Percentiles rank a stretch among this genome's conserved stretches.
Conservation (phyloP, 495 filamentous ascomycete species). For the Aspergillus hancockii region DNA sequence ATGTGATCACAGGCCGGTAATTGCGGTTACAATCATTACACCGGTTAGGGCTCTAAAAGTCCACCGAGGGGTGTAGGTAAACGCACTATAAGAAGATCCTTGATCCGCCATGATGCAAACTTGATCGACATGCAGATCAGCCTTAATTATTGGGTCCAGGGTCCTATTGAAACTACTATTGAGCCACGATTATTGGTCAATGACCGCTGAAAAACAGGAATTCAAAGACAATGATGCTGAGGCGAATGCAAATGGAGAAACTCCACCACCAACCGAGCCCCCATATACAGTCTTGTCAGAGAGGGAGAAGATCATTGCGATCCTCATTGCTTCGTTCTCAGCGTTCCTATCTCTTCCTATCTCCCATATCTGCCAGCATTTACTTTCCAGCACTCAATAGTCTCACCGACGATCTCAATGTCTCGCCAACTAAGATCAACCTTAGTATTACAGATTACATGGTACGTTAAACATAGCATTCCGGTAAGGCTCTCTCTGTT, state of each 20-base stretch:
- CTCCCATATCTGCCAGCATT: slow-evolving; percentile 70
- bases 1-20: too few species aligned
- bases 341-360: slow-evolving; percentile 74
- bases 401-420: slow-evolving; percentile 58
- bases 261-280: not conserved
- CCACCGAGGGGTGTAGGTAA: too few species aligned
- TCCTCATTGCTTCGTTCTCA: slow-evolving; percentile 62
- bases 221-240: not conserved
- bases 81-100: not conserved
- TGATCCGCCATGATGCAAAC: not conserved
- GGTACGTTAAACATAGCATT: slow-evolving; percentile 24
- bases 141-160: not conserved
- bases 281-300: not conserved
- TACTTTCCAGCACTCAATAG: slow-evolving; percentile 73
- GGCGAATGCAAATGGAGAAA: not conserved
- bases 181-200: too few species aligned
- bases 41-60: too few species aligned
- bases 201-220: not conserved
- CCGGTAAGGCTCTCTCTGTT: not conserved
- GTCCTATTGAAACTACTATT: too few species aligned
- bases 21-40: too few species aligned
- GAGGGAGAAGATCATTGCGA: slow-evolving; percentile 32
- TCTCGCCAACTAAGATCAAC: slow-evolving; percentile 65
- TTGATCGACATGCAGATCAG: not conserved
- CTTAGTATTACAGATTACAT: slow-evolving; percentile 69